Base-by-base conservation (phyloP, 202 grass and related monocot species). In the Hordeum pubiflorum region DNA sequence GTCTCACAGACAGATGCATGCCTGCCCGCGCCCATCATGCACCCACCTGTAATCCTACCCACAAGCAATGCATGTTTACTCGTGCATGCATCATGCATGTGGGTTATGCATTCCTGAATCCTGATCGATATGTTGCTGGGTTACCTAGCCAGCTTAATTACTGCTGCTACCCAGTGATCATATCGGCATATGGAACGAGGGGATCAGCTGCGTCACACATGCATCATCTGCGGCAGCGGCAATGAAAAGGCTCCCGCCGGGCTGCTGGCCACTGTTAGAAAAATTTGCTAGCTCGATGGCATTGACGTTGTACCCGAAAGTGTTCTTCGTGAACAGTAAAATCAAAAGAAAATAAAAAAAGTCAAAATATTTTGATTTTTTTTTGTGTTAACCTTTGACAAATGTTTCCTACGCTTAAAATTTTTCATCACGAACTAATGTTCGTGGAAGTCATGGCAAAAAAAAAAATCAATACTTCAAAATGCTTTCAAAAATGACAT, bases 1-100 rank as follows among this genome's bases (percentile, higher is more conserved):
- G 86, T 81, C 77, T 64, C 37, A 9, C 37, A 24, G 46, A 77
- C 58, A 74, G 7, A 58, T 22, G 78, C 61, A 61, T 29, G 39
- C 74, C 54, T 41, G 37, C 32, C 8, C 55, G 55, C 20, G 55
- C 55, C 20, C 55, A 58, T 58, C 44, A 50, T 18, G 11, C 67
- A 44, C 3, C 67, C 67, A 70, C 41, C 26, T 72, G 0, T 24
- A 43, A 48, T 72, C 68, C 68, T 72, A 1, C 7, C 24, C 44
- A 46, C 17, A 9, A 17, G 22, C 68, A 71, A 15, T 26, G 20
- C 66, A 22, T 43, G 38, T 23, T 24, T 10, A 41, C 21, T 33
- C 33, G 61, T 63, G 61, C 61, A 18, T 63, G 5, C 27, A 37
- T 22, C 33, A 5, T 34, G 33, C 62, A 72, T 72, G 40, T 48